Evolutionary conservation across 2,329 filamentous ascomycete species (phyloP).

Genomic region (Aaosphaeria pasadenensis): DNA sequence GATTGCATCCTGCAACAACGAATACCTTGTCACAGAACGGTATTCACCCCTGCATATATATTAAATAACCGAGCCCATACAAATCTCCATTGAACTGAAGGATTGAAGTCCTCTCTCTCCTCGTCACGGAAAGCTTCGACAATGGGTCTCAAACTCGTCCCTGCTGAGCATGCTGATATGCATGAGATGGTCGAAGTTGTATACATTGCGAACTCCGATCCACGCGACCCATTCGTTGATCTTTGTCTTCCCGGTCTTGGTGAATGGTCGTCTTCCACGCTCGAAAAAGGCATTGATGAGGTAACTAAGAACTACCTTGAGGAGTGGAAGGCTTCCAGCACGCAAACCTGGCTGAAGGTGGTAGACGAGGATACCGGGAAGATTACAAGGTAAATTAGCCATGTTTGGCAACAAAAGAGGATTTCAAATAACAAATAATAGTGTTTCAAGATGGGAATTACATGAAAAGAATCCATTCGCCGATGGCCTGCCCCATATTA

Average conservation of each 20-base stretch:
- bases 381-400: background rate
- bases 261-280: background rate
- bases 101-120: background rate
- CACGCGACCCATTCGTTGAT: slow-evolving; percentile 1
- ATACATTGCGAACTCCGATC: slow-evolving; percentile 1
- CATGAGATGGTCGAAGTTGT: background rate
- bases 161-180: background rate
- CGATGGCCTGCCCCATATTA: background rate
- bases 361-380: background rate
- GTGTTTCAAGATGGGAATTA: background rate
- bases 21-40: too few relatives aligned
- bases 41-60: background rate
- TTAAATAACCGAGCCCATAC: background rate
- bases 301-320: background rate
- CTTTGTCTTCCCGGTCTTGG: slow-evolving; percentile 1
- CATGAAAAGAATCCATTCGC: background rate
- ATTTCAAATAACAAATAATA: background rate
- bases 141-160: slow-evolving; percentile 1
- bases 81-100: background rate
- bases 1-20: too few relatives aligned
- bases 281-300: background rate
- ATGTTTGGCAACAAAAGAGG: background rate
- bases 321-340: background rate
- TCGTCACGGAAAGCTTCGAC: background rate
- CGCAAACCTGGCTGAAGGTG: background rate